Evolutionary conservation across 768 basidiomycete genomes (phyloP).

Genomic region (Amanita muscaria): DNA sequence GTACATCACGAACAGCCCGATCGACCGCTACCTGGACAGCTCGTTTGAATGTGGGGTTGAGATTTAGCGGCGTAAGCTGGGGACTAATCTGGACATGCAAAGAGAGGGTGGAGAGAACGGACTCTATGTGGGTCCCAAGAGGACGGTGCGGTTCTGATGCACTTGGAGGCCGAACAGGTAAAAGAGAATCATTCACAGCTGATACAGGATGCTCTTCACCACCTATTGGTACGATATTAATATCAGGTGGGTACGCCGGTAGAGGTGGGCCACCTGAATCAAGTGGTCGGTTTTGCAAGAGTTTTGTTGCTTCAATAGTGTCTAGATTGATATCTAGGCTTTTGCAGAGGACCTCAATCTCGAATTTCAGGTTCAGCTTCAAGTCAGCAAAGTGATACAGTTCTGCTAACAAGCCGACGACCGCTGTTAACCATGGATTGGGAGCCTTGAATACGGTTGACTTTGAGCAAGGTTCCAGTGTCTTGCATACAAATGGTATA

Average conservation of each 20-base stretch:
- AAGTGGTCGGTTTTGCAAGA: constrained; percentile 71
- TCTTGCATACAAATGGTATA: constrained; percentile 97
- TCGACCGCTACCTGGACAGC: constrained; percentile 88
- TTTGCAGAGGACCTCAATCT: constrained; percentile 96
- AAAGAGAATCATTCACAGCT: constrained; percentile 42
- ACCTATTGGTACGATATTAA: constrained; percentile 71
- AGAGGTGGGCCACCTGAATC: constrained; percentile 50
- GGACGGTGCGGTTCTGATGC: constrained; percentile 58
- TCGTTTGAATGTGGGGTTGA: constrained; percentile 80
- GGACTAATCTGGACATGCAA: constrained; percentile 70
- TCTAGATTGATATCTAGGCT: constrained; percentile 82
- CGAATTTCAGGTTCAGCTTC: constrained; percentile 95
- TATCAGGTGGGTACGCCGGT: constrained; percentile 74
- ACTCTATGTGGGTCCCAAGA: constrained; percentile 72
- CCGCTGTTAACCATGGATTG: constrained; percentile 98
- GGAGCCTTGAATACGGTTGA: constrained; percentile 93
- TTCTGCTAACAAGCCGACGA: constrained; percentile 84
- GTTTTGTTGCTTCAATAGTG: constrained; percentile 71
- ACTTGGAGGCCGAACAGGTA: constrained; percentile 51
- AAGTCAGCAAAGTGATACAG: constrained; percentile 97
- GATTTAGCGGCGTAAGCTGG: constrained; percentile 64
- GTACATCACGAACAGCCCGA: constrained; percentile 87
- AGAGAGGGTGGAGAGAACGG: constrained; percentile 62
- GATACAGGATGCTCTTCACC: constrained; percentile 44
- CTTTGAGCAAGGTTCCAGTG: constrained; percentile 80